Evolutionary conservation across 805 yeast species (phyloP), one percentile per base, ranked within the genome.

Genomic region (Starmerella vaccinii): DNA sequence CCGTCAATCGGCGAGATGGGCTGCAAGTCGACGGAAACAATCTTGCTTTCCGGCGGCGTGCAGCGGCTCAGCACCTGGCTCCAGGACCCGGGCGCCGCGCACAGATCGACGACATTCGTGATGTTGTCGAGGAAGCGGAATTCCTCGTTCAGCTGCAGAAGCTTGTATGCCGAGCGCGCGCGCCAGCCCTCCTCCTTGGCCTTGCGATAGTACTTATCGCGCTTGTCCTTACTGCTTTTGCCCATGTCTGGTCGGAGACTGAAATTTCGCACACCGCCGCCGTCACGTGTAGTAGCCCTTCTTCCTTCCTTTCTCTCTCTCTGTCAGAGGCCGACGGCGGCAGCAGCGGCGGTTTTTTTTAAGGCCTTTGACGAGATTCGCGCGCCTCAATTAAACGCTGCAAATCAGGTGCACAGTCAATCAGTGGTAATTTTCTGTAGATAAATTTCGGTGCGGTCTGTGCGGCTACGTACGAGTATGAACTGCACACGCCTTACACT

Each of bases 61-160:
- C 29, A 92, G n/a, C 52, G 46, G 53, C 60, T 81, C 13, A 92
- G 74, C 0, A 92, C 98, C 65, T 92, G 98, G 1, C 95, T 84
- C 98, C 98, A 92, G 3, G 97, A 88, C 1, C 97, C 96, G 0
- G 97, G 97, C 4, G 97, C 98, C 33, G 98, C 98, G 73, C 98
- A 92, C 27, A 92, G 72, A 68, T 92, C 98, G 5, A 92, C 98
- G 4, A 92, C 97, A 59, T 95, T 71, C 40, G 72, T 74, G 32
- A 88, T 80, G 37, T 78, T 82, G 49, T 74, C 72, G 50, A 92
- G 78, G 33, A 88, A 76, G 55, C 84, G 82, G 65, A 90, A 92
- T 65, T 92, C 89, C 50, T 90, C 95, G 61, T 92, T 83, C 44
- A 92, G 70, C 64, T 92, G 98, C 3, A 92, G 72, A 10, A 92